Conservation (phyloP, 176 grass and related monocot species). For the Saccharum officinarum region DNA sequence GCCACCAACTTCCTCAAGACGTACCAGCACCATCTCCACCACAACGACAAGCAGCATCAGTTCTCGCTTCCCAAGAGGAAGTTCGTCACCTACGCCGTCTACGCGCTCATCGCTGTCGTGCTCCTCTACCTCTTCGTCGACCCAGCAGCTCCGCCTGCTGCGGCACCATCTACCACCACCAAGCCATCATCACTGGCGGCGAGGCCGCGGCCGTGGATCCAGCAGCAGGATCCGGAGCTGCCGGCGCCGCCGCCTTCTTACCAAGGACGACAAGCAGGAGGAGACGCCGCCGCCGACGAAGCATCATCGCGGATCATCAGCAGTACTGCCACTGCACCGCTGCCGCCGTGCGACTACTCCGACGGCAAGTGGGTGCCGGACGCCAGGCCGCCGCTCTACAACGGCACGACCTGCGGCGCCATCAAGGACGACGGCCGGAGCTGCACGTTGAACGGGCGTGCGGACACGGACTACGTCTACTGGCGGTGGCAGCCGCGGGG, state of each 20-base stretch:
- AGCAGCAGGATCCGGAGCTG: background rate
- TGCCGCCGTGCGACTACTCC: conserved; percentile 51
- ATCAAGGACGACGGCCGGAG: conserved; percentile 62
- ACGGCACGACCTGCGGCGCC: conserved; percentile 57
- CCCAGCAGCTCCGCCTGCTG: background rate
- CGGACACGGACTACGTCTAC: conserved; percentile 59
- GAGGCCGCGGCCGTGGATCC: background rate
- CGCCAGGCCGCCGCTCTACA: conserved; percentile 45
- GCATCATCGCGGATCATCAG: background rate
- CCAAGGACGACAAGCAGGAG: background rate
- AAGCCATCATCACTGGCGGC: background rate
- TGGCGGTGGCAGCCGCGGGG: conserved; percentile 61
- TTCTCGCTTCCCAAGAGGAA: conserved; percentile 33
- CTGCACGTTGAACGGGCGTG: conserved; percentile 61
- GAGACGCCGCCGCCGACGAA: too few relatives aligned
- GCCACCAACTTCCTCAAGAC: conserved; percentile 23
- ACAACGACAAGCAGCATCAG: background rate
- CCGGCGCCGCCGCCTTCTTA: background rate
- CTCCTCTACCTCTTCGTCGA: conserved; percentile 57
- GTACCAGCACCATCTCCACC: conserved; percentile 2
- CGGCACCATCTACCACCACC: background rate
- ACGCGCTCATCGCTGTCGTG: conserved; percentile 50
- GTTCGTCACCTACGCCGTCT: conserved; percentile 52
- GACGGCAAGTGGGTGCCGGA: conserved; percentile 66
- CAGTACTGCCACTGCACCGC: too few relatives aligned